phyloP scores from a whole-genome alignment of 139 green algal genomes.

The Picochlorum costavermella region DNA sequence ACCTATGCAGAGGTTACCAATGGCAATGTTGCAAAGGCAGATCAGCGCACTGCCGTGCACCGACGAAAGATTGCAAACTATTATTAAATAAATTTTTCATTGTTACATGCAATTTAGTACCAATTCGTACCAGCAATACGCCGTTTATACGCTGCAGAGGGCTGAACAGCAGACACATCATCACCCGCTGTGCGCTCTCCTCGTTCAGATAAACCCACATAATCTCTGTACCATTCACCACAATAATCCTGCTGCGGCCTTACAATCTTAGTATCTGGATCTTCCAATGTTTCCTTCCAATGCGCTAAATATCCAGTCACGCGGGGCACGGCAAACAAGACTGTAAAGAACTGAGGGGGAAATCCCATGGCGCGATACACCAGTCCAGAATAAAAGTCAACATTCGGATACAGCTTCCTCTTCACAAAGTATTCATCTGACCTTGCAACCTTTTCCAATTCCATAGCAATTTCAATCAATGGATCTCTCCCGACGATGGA shows the following conservation, averaged over 20 bases:
- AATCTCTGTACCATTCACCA: conserved; percentile 86
- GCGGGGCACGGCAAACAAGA: conserved; percentile 94
- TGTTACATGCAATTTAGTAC: conserved; percentile 32
- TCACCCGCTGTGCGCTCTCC: conserved; percentile 17
- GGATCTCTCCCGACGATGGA: conserved; percentile 78
- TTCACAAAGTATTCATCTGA: conserved; percentile 71
- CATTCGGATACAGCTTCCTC: conserved; percentile 98
- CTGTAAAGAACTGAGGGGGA: conserved; percentile 96
- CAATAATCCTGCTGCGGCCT: conserved; percentile 95
- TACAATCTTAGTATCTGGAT: conserved; percentile 95
- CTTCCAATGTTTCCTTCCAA: conserved; percentile 89
- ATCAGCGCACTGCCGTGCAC: conserved; percentile 81
- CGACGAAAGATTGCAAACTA: conserved; percentile 83
- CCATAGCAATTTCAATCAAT: conserved; percentile 89
- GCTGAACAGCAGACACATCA: conserved; percentile 49
- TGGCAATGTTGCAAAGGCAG: conserved; percentile 62
- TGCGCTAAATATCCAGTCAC: conserved; percentile 91
- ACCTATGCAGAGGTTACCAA: conserved; percentile 72
- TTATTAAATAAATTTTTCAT: conserved; percentile 46
- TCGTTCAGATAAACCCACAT: conserved; percentile 38
- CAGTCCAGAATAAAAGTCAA: conserved; percentile 95
- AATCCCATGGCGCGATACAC: conserved; percentile 93
- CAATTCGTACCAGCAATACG: conserved; percentile 66
- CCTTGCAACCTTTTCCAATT: conserved; percentile 69
- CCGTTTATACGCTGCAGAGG: conserved; percentile 81